These are phyloP conservation scores for Lanmaoa pseudosensibilis DNA, from an alignment of 768 basidiomycete genomes.

Conservation along the genomic window DNA sequence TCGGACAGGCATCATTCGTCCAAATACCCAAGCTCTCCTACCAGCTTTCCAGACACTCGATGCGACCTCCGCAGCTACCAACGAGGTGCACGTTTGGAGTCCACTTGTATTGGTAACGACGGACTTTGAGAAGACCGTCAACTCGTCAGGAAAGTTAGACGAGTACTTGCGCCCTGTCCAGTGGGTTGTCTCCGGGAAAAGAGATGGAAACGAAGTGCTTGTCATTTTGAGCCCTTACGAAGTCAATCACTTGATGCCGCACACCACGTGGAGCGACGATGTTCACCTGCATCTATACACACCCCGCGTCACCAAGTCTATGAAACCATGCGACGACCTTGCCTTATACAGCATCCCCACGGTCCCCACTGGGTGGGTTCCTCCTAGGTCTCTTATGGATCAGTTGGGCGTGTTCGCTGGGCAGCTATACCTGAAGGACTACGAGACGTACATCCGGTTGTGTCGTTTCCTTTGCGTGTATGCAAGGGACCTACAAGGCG, in stretches of 20 bases:
- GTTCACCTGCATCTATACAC: conserved; percentile 46
- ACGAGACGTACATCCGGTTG: conserved; percentile 26
- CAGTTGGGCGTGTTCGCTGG: conserved; percentile 35
- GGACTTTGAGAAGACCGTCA: conserved; percentile 19
- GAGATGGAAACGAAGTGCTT: conserved; percentile 11
- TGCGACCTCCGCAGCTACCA: conserved; percentile 1
- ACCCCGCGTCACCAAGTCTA: conserved; percentile 35
- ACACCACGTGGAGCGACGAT: conserved; percentile 31
- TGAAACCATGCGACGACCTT: conserved; percentile 40
- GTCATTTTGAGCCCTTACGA: conserved; percentile 46
- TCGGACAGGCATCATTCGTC: conserved; percentile 26
- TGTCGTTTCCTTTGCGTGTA: conserved; percentile 31
- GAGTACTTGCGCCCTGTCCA: conserved; percentile 31
- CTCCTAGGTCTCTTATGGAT: conserved; percentile 1
- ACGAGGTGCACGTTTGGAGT: conserved; percentile 26
- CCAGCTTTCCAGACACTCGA: conserved; percentile 13
- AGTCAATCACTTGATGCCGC: conserved; percentile 37
- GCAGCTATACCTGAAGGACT: conserved; percentile 32
- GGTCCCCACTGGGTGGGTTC: neutral
- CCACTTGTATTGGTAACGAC: conserved; percentile 11
- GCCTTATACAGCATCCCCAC: conserved; percentile 12
- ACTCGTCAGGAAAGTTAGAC: neutral
- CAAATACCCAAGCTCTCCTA: conserved; percentile 21
- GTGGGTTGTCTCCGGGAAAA: conserved; percentile 26
- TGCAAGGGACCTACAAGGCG: conserved; percentile 11